Base-by-base conservation (phyloP, 78 protist species). In the Parvularia atlantis region DNA sequence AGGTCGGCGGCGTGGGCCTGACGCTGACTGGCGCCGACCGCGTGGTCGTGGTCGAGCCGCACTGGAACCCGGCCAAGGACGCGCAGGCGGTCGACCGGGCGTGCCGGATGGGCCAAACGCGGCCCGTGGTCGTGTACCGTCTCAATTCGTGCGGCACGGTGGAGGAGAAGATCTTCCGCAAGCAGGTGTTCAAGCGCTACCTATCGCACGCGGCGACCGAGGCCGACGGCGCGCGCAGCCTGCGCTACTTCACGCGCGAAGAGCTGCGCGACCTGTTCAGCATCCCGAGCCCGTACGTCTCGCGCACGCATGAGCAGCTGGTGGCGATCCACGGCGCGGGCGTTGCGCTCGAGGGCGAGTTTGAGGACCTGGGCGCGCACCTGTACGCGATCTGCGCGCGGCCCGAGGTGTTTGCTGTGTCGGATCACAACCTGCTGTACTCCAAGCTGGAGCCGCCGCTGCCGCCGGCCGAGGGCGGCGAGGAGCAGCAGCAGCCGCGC, bases 81-180 rank as follows among this genome's bases (percentile, higher is more conserved):
- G 37, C 33, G 6, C 76, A 77, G 53, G 75, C 81, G 1, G 62
- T 62, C 28, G 75, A 71, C 46, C 30, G 48, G 22, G 84, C 48
- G 57, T 67, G 24, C 65, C 72, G 84, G 28, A 73, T 79, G 13
- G 84, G 84, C 16, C 84, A 79, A 53, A 56, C 26, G 31, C 70
- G 72, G 2, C 20, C 28, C 19, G 77, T 79, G 36, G 40, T 54
- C 24, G 75, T 79, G 54, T 81, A 70, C 74, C 50, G 85, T 5
- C 80, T 81, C 44, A 48, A 74, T 73, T 56, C 73, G n/a, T 54
- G 69, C 31, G 76, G 80, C 30, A 71, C 78, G 16, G 36, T 81
- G 40, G 85, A 81, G 73, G 85, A 81, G 72, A 80, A 80, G 69
- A 80, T 84, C 11, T 74, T 52, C 62, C 74, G 85, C 35, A 58